Evolutionary conservation across 129 eudicot genomes (phyloP).

Genomic region (Tagetes erecta): DNA sequence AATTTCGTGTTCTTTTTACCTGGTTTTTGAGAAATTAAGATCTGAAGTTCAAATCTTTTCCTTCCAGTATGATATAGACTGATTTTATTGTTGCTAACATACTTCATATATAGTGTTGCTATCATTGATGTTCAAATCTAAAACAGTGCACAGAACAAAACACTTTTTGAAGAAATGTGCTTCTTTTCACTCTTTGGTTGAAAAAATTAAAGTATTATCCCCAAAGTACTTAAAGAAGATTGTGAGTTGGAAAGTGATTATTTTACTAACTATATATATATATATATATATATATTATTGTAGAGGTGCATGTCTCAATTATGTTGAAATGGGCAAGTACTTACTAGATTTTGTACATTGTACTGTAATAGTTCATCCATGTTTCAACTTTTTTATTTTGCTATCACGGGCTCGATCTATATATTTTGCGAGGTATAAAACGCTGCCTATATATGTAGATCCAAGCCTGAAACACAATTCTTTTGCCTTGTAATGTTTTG

Average conservation of each 20-base stretch:
- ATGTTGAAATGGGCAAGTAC: not conserved
- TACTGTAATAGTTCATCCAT: not conserved
- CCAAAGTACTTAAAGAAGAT: not conserved
- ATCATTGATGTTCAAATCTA: not conserved
- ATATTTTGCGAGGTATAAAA: not conserved
- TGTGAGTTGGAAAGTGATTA: not conserved
- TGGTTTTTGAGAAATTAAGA: not conserved
- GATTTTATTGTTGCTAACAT: not conserved
- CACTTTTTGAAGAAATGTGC: not conserved
- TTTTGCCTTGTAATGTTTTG: not conserved
- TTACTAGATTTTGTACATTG: not conserved
- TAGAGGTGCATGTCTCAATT: not conserved
- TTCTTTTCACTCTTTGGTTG: not conserved
- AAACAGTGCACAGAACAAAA: not conserved
- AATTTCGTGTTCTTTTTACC: not conserved
- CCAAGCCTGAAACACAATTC: not conserved
- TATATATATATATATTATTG: not conserved
- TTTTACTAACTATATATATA: not conserved
- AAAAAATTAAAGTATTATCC: not conserved
- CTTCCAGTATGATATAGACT: not conserved
- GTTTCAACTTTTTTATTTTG: not conserved
- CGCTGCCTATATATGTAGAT: not conserved
- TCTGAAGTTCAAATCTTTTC: not conserved
- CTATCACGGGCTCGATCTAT: not conserved
- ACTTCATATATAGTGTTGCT: not conserved